Evolutionary conservation across 805 yeast species (phyloP), one percentile per base, ranked within the genome.

Genomic region (Metschnikowia gruessii): DNA sequence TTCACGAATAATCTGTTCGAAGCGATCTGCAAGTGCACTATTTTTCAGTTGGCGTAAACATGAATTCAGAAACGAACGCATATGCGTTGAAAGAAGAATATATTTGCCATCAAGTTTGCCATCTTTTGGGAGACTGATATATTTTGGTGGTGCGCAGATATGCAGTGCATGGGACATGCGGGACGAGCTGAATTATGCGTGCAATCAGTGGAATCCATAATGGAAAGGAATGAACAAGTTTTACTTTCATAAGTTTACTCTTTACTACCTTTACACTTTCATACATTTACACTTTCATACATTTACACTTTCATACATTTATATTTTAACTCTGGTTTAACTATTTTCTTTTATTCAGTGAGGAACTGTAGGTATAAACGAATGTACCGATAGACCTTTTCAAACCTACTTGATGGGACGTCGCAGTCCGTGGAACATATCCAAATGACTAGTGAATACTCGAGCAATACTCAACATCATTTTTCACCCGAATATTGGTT

Each of bases 1-100:
- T 28, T 59, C 60, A 21, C 64, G 70, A 6, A 70, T 43, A 21
- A 71, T 69, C 42, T 65, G 68, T 19, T 56, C 54, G 46, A 71
- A 66, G 32, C 75, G 51, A 18, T 59, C 61, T 0, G 60, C 61
- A 15, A 69, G 45, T 1, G 73, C 73, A 2, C 63, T 54, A 1
- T 37, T 28, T 9, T 38, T 43, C 19, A 12, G n/a, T 9, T 32
- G 26, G 5, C 37, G 40, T 16, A 29, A n/a, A 35, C 32, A 41
- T 9, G 37, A 29, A 12, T 34, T 24, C 42, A 43, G 31, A 29
- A 40, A 42, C 12, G 31, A 26, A 29, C 46, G 49, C 52, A 49
- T 51, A 17, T 3, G 34, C 38, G 42, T 26, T n/a, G 30, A 37
- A 6, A 2, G 18, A 32, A 32, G 22, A 33, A 11, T 17, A 12